A percentile compares a stretch with the other conserved stretches of the same genome.
Evolutionary conservation across 352 stramenopile genomes (phyloP).

Genomic region (Blastocystis sp.): DNA sequence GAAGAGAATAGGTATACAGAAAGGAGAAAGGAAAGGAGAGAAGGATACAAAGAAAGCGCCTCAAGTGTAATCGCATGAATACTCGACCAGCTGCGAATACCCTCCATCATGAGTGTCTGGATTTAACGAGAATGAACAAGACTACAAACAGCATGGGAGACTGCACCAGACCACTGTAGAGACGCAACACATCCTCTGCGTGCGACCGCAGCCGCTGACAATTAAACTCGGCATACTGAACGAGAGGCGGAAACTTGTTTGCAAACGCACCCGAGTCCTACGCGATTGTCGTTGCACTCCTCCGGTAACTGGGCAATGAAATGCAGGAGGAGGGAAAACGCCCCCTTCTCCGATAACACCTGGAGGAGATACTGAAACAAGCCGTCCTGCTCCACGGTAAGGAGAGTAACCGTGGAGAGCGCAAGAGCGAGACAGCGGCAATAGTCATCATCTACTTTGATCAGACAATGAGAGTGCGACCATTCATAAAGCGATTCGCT

Average conservation of each 20-base stretch:
- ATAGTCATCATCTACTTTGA: not conserved
- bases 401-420: not conserved
- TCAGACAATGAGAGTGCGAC: not conserved
- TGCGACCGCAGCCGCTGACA: not conserved
- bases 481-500: not conserved
- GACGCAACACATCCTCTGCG: not conserved
- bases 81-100: not conserved
- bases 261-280: not conserved
- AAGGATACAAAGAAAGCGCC: not conserved
- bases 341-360: not conserved
- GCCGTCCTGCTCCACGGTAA: not conserved
- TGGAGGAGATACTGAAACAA: not conserved
- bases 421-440: not conserved
- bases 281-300: constrained; percentile 26
- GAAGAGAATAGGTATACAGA: not conserved
- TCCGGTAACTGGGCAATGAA: constrained; percentile 10
- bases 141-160: no score
- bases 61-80: not conserved
- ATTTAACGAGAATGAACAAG: not conserved
- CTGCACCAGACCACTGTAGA: not conserved
- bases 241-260: not conserved
- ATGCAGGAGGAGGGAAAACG: not conserved
- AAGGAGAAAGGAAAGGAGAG: not conserved
- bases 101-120: not conserved
- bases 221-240: constrained; percentile 15